Conservation (phyloP, 148 eudicot genomes). For the Rheum nobile region DNA sequence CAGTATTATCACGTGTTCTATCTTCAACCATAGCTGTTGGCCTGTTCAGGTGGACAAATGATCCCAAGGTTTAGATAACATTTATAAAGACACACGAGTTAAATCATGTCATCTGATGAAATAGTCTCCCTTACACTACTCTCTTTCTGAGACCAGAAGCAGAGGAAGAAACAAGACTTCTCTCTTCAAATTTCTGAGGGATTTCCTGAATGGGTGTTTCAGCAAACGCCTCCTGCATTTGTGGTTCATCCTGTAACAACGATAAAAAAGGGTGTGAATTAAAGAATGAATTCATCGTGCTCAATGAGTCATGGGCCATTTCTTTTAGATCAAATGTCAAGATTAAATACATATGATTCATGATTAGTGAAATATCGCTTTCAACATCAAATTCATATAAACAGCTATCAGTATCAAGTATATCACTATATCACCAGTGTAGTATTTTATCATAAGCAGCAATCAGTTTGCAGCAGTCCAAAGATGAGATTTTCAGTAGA, state of each 20-base stretch:
- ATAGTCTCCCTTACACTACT: constrained; percentile 42
- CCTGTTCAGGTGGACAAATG: constrained; percentile 21
- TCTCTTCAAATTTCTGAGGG: constrained; percentile 30
- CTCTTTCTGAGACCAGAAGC: constrained; percentile 69
- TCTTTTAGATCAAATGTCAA: not conserved
- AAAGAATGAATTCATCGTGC: not conserved
- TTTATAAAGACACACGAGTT: not conserved
- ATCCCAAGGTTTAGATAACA: not conserved
- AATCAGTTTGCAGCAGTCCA: not conserved
- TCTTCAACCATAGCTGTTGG: constrained; percentile 31
- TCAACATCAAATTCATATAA: not conserved
- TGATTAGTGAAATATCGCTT: not conserved
- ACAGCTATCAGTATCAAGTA: not conserved
- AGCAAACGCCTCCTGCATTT: constrained; percentile 22
- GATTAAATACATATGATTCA: not conserved
- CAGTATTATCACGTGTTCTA: constrained; percentile 23
- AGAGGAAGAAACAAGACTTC: constrained; percentile 26
- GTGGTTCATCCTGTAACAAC: constrained; percentile 5
- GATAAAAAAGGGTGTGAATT: not conserved
- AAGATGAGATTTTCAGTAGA: not conserved
- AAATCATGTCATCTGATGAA: not conserved
- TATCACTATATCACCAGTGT: not conserved
- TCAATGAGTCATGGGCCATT: not conserved
- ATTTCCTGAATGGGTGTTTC: constrained; percentile 27
- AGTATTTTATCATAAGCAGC: not conserved